phyloP scores from a whole-genome alignment of 2,329 filamentous ascomycete species.

The Sclerotinia subarctica region DNA sequence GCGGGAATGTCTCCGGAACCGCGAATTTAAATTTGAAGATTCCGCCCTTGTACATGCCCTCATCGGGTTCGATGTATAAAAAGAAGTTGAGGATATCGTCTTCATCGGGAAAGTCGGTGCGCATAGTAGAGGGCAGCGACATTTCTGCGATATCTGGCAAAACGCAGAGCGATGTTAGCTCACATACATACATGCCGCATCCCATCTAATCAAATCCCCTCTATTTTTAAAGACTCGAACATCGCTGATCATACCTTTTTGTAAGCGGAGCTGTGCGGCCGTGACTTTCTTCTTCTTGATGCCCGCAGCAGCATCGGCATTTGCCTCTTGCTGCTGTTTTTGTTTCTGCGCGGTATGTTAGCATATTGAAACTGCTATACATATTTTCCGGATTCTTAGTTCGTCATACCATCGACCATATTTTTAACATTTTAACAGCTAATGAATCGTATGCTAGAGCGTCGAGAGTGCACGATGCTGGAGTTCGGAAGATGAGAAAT shows the following conservation, averaged over 20 bases:
- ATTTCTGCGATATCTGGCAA: constrained; percentile 73
- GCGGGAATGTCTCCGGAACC: constrained; percentile 93
- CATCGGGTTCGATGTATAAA: constrained; percentile 79
- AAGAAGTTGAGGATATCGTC: constrained; percentile 85
- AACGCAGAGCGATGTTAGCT: neutral
- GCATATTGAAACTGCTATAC: neutral
- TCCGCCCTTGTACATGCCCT: constrained; percentile 84
- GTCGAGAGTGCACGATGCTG: neutral
- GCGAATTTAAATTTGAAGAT: constrained; percentile 85
- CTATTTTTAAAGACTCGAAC: too few relatives aligned
- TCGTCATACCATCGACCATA: constrained; percentile 89
- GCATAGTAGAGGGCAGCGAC: constrained; percentile 75
- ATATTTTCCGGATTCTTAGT: neutral
- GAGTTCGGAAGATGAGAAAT: neutral
- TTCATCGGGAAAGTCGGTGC: constrained; percentile 74
- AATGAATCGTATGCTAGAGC: neutral
- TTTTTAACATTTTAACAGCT: constrained; percentile 81
- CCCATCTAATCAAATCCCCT: neutral
- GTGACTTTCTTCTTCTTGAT: constrained; percentile 99
- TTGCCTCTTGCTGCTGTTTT: constrained; percentile 91
- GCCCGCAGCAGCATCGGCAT: constrained; percentile 67
- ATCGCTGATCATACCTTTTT: constrained; percentile 67
- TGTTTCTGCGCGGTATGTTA: constrained; percentile 63
- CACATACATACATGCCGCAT: neutral
- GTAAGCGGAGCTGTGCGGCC: constrained; percentile 88